Evolutionary conservation across 1,139 yeast species (phyloP), one percentile per base, ranked within the genome.

Genomic region (Suhomyces coccinellae): DNA sequence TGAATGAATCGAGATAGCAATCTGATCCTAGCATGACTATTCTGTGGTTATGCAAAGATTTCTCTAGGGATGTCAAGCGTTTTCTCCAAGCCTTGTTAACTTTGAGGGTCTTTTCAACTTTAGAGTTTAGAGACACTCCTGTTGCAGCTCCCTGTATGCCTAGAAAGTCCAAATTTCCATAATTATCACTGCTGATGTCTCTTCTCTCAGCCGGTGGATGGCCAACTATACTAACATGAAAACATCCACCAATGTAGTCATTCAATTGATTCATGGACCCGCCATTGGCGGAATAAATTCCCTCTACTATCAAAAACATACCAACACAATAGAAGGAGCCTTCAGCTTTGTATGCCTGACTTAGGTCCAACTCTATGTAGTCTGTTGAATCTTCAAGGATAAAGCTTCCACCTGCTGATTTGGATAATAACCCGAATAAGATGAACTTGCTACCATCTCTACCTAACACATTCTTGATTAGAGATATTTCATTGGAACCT

Each of bases 201-300:
- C 98, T 71, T 53, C 79, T 73, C 61, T 93, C 99, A 3, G 90
- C 85, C 0, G 95, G 91, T 1, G 99, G 99, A 49, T 89, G 97
- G 1, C 87, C 87, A 43, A 91, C 73, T 12, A 86, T 79, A 31
- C 87, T 77, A 1, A 87, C 96, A 51, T 85, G 82, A 58, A 93
- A 90, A 40, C 73, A 67, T 3, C 79, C 79, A 24, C 76, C 74
- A 26, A 69, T 62, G 32, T 68, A 66, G 43, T 61, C 63, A 33
- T 58, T 54, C 9, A 63, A 55, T 16, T 60, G 54, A 41, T 56
- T 57, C 28, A 62, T 53, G 14, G 58, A 49, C 33, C 77, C 80
- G 20, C 85, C 86, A 16, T 82, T 77, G 6, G 81, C 83, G 0
- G 88, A 79, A 57, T 87, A 88, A 20, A 88, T 80, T 12, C 99